Evolutionary conservation across 2,329 filamentous ascomycete genomes (phyloP).

Genomic region (Periconia sp.): DNA sequence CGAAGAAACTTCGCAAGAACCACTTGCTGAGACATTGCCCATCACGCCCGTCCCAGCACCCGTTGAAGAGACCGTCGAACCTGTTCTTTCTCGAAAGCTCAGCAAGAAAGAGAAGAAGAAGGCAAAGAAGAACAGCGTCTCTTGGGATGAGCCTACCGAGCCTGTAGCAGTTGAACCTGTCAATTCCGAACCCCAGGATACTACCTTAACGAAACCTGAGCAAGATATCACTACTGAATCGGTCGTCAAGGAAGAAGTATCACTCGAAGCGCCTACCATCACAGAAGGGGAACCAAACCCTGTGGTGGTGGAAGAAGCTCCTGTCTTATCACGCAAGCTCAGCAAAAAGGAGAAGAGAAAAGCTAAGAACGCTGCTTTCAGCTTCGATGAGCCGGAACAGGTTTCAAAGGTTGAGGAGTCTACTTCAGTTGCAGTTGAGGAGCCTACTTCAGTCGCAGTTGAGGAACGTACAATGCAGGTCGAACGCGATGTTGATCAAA

Average conservation of each 20-base stretch:
- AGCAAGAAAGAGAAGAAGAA: slow-evolving; percentile 43
- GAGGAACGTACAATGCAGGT: not conserved
- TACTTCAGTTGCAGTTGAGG: not conserved
- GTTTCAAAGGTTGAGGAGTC: not conserved
- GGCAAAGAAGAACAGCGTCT: not conserved
- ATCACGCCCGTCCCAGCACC: not conserved
- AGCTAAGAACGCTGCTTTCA: slow-evolving; percentile 15
- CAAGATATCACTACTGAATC: not conserved
- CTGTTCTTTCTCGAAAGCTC: slow-evolving; percentile 15
- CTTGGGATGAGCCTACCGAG: not conserved
- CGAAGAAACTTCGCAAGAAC: not conserved
- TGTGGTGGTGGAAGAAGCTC: slow-evolving; percentile 11
- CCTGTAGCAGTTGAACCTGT: not conserved
- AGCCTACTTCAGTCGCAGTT: not conserved
- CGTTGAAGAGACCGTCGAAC: not conserved
- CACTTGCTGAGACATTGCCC: not conserved
- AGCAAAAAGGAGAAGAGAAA: slow-evolving; percentile 50
- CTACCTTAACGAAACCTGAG: not conserved
- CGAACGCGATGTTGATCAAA: not conserved
- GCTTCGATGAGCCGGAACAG: slow-evolving; percentile 7
- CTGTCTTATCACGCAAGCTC: slow-evolving; percentile 24
- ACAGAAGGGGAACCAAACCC: not conserved
- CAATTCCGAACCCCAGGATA: not conserved
- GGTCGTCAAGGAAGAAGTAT: not conserved
- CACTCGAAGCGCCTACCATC: not conserved